Base-by-base conservation (phyloP, 352 stramenopile species). In the Pythium phragmiticola region DNA sequence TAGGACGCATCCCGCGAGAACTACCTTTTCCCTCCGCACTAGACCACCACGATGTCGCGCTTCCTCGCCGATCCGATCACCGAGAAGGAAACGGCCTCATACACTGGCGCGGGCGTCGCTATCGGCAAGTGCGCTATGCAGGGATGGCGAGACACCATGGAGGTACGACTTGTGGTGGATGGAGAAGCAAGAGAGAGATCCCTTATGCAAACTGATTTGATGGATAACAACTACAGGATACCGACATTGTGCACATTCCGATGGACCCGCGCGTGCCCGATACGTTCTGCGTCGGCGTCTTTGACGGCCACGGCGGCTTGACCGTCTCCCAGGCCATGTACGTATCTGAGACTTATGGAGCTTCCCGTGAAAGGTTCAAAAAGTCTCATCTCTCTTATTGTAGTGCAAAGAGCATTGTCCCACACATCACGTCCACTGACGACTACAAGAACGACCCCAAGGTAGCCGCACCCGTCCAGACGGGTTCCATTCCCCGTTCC, bases 111-210 rank as follows among this genome's bases (percentile, higher is more conserved):
- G 4, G 78, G 73, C 30, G 66, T 95, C 57, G 60, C 52, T n/a
- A 86, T 95, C 56, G 84, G 75, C 65, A 87, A 79, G 59, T 70
- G 80, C 23, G 70, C 74, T 48, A 95, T 95, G 87, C 87, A 95
- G 57, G 87, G 87, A 21, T 95, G 87, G 87, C 82, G 87, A 28
- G 84, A 93, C 51, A 77, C 77, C 1, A 95, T 95, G 87, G 87
- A 95, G 79, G 87, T 90, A 39, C 4, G 23, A 21, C 21, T 21
- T 21, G 21, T 21, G 21, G 21, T 21, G 21, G 26, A 30, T 30
- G 3, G 26, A 19, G 21, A 19, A n/a, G 17, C n/a, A 23, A 48
- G 2, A 3, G 17, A 48, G 42, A 23, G 42, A n/a, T n/a, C 14
- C 17, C 2, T 2, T 12, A 19, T 12, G 21, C 13, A 2, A 8